Conservation (phyloP, 139 green algal species). For the Micractinium sp. region DNA sequence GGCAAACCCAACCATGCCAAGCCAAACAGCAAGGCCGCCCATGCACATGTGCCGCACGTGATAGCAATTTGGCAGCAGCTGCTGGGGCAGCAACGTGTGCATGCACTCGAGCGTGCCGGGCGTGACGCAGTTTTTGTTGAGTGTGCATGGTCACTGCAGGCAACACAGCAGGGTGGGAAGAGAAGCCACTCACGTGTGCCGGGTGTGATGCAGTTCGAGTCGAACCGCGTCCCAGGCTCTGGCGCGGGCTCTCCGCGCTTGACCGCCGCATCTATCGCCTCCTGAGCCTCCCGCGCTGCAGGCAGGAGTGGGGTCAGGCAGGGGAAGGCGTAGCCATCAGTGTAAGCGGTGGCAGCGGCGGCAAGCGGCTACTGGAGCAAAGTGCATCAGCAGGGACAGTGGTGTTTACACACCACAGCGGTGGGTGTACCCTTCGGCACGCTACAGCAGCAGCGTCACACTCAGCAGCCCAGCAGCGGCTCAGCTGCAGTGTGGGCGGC, state of each 20-base stretch:
- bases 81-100: too few relatives aligned
- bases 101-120: too few relatives aligned
- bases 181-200: conserved; percentile 45
- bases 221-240: conserved; percentile 71
- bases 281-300: conserved; percentile 56
- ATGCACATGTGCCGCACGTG: too few relatives aligned
- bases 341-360: not conserved
- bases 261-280: conserved; percentile 46
- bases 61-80: too few relatives aligned
- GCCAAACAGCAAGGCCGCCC: too few relatives aligned
- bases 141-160: too few relatives aligned
- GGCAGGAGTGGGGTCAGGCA: not conserved
- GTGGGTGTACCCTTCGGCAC: not conserved
- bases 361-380: not conserved
- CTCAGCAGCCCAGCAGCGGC: not conserved
- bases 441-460: not conserved
- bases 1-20: too few relatives aligned
- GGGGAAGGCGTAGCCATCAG: not conserved
- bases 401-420: not conserved
- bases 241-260: conserved; percentile 61
- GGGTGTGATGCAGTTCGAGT: conserved; percentile 96
- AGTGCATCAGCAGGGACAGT: not conserved
- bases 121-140: too few relatives aligned
- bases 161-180: too few relatives aligned
- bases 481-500: not conserved